Evolutionary conservation across 2,329 filamentous ascomycete genomes (phyloP).

Genomic region (Knufia petricola): DNA sequence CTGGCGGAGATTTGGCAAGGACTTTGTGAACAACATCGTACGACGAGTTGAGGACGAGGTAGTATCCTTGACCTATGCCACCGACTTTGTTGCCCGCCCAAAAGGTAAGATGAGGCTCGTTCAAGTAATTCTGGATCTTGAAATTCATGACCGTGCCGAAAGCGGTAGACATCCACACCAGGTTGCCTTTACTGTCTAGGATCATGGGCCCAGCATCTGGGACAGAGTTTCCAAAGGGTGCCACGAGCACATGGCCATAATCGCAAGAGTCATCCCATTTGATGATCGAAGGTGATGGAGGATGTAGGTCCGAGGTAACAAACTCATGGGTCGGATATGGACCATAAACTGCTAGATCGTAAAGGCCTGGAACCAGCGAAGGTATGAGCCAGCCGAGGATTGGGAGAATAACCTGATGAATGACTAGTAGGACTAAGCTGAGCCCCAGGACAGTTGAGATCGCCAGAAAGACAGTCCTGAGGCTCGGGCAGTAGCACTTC

Average conservation of each 20-base stretch:
- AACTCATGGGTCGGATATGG: constrained; percentile 11
- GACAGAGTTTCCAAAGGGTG: constrained; percentile 83
- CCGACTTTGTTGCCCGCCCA: constrained; percentile 42
- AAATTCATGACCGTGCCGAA: constrained; percentile 37
- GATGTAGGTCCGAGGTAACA: constrained; percentile 12
- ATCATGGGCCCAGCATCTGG: constrained; percentile 79
- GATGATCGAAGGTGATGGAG: constrained; percentile 22
- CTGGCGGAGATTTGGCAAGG: constrained; percentile 5
- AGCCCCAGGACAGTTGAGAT: not conserved
- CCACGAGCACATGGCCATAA: constrained; percentile 39
- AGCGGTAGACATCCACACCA: constrained; percentile 37
- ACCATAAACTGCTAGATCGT: constrained; percentile 14
- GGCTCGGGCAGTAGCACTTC: constrained; percentile 2
- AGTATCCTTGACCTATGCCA: constrained; percentile 39
- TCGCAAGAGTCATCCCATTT: constrained; percentile 28
- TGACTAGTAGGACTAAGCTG: not conserved
- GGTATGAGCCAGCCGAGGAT: constrained; percentile 1
- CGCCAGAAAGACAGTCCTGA: not conserved
- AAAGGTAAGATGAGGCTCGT: constrained; percentile 39
- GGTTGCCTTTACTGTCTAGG: constrained; percentile 51
- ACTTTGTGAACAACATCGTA: constrained; percentile 17
- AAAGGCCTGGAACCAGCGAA: not conserved
- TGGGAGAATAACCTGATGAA: not conserved
- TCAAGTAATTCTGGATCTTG: constrained; percentile 37
- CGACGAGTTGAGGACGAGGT: constrained; percentile 33